phyloP scores from a whole-genome alignment of 1,284 basidiomycete species.

The Austroboletus niveus region DNA sequence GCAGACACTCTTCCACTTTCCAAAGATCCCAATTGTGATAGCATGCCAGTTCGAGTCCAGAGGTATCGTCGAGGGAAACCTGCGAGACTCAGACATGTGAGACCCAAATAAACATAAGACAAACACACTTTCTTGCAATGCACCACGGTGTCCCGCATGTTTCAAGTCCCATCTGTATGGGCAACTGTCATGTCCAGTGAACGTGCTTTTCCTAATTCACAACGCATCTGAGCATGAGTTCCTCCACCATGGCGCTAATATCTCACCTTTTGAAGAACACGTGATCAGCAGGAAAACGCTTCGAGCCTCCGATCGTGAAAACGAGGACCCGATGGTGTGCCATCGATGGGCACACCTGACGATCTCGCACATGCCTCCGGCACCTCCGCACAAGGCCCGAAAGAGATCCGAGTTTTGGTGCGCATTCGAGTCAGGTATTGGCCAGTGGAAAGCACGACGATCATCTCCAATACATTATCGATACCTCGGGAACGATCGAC shows the following conservation, averaged over 20 bases:
- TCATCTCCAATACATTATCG: no score
- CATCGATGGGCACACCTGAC: no score
- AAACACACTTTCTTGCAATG: neutral
- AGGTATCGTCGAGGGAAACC: slow-evolving; percentile 24
- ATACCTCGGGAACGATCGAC: no score
- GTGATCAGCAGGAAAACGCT: slow-evolving; percentile 14
- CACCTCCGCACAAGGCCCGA: no score
- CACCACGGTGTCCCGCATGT: slow-evolving; percentile 15
- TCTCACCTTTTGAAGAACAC: slow-evolving; percentile 21
- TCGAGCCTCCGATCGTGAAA: slow-evolving; percentile 16
- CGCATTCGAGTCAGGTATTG: no score
- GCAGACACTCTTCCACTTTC: slow-evolving; percentile 21
- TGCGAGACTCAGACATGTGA: slow-evolving; percentile 6
- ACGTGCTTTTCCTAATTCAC: slow-evolving; percentile 19
- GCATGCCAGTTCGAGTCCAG: slow-evolving; percentile 22
- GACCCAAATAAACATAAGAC: neutral
- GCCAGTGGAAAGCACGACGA: no score
- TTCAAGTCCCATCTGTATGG: slow-evolving; percentile 28
- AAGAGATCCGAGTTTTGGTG: no score
- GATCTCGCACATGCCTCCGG: no score
- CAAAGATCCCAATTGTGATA: slow-evolving; percentile 28
- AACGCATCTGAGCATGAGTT: neutral
- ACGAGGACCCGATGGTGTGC: slow-evolving; percentile 15
- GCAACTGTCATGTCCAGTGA: slow-evolving; percentile 21
- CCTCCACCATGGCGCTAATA: neutral